phyloP scores from a whole-genome alignment of 257 asterid species.

The Solanum chaucha region DNA sequence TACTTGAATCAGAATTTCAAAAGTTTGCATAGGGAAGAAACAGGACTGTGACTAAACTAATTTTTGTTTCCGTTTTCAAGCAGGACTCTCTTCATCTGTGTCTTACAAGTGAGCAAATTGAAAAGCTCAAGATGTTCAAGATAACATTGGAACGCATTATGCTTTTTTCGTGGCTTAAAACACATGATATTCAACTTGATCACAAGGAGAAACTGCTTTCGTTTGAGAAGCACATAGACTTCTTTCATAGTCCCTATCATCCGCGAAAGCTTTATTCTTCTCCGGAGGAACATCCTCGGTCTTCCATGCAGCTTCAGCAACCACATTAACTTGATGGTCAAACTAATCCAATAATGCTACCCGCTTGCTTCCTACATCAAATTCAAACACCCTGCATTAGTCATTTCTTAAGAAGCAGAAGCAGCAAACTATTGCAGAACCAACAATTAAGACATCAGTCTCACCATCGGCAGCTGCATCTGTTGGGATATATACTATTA shows the following conservation, averaged over 20 bases:
- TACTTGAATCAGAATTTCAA: background rate
- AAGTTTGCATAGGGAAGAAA: background rate
- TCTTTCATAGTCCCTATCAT: background rate
- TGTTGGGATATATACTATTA: no score
- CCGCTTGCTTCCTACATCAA: no score
- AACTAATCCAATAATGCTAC: no score
- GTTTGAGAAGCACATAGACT: slow-evolving; percentile 57
- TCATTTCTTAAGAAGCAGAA: no score
- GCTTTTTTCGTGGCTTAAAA: slow-evolving; percentile 33
- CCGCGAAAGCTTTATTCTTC: no score
- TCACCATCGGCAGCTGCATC: no score
- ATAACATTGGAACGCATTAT: slow-evolving; percentile 55
- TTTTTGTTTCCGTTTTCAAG: slow-evolving; percentile 23
- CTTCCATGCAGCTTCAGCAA: no score
- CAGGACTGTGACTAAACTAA: background rate
- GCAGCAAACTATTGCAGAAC: no score
- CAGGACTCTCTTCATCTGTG: slow-evolving; percentile 61
- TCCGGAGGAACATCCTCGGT: no score
- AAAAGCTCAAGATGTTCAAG: slow-evolving; percentile 56
- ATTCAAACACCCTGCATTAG: no score
- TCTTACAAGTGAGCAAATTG: slow-evolving; percentile 57
- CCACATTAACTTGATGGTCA: no score
- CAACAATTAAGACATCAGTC: no score
- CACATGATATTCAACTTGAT: slow-evolving; percentile 36
- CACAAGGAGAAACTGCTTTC: slow-evolving; percentile 54